Base-by-base conservation (phyloP, 768 basidiomycete genomes). In the Mycena polygramma region DNA sequence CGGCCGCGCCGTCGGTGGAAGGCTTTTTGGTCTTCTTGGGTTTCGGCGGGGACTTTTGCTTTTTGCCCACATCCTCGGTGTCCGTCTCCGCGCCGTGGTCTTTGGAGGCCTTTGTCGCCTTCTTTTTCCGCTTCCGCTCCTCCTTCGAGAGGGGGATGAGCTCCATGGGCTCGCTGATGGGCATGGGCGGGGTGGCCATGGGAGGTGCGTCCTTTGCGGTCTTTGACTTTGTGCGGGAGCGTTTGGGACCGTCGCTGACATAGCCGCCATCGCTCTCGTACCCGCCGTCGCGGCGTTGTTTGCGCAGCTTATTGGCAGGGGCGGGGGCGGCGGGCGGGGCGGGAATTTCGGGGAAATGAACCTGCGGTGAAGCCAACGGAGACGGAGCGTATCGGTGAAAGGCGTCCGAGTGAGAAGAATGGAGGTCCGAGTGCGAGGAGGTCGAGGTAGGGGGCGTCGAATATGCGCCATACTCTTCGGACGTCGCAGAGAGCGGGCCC, bases 221-320 rank as follows among this genome's bases (percentile, higher is more conserved):
- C 49, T 79, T 77, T 63, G 75, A 75, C 67, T 81, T 80, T 24
- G 65, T 72, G 66, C 73, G 70, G 15, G 72, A 71, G 9, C 73
- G 69, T 2, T 24, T 73, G 70, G 11, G 65, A 81, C 74, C 75
- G 52, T 88, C 87, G 59, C 86, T 88, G 45, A 86, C 69, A 73
- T 88, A 86, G 1, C 84, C 87, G 6, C 83, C 86, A 68, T 89
- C 88, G 69, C 85, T 87, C 54, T 89, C 88, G 72, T 88, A 85
- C 4, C 86, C 88, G 73, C 85, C 86, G 22, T 72, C 79, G 11
- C 65, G 72, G 5, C 68, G 68, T 26, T 46, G 60, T n/a, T 73
- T 73, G 22, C 69, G 71, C 2, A 69, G 65, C 46, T 64, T 63
- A 59, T 66, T 66, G 54, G 48, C 67, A 49, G 19, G 14, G 3